These are phyloP conservation scores for Cutaneotrichosporon arboriforme DNA, from an alignment of 1,284 basidiomycete species.

Conservation along the genomic window DNA sequence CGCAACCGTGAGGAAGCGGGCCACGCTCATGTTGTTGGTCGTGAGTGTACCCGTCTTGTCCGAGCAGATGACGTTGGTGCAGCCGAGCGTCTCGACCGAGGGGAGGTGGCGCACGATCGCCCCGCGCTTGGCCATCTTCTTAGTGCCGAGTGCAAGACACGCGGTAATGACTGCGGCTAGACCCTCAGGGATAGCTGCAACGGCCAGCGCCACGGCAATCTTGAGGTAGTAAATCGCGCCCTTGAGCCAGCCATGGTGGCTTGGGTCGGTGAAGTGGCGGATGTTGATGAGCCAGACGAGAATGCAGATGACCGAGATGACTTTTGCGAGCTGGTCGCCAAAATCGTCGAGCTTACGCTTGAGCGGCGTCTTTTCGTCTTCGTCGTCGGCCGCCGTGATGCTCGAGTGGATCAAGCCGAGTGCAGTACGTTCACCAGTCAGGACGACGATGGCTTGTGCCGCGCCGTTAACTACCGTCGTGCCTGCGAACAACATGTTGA, in stretches of 20 bases:
- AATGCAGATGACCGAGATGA: slow-evolving; percentile 89
- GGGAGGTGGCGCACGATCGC: slow-evolving; percentile 92
- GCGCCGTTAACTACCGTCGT: slow-evolving; percentile 90
- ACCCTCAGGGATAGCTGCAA: slow-evolving; percentile 93
- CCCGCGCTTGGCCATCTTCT: slow-evolving; percentile 97
- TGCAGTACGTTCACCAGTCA: slow-evolving; percentile 77
- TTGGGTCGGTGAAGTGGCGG: slow-evolving; percentile 85
- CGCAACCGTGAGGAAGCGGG: slow-evolving; percentile 67
- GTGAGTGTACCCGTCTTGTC: slow-evolving; percentile 96
- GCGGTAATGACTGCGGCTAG: slow-evolving; percentile 93
- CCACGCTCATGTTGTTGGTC: slow-evolving; percentile 93
- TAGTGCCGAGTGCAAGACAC: slow-evolving; percentile 89
- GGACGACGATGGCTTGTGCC: slow-evolving; percentile 75
- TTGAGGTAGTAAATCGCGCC: slow-evolving; percentile 97
- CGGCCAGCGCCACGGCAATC: slow-evolving; percentile 91
- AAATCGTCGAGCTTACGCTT: slow-evolving; percentile 96
- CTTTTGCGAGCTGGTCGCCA: slow-evolving; percentile 90
- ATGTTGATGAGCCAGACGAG: slow-evolving; percentile 95
- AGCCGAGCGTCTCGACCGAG: slow-evolving; percentile 92
- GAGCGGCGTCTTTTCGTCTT: slow-evolving; percentile 83
- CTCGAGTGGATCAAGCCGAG: slow-evolving; percentile 94
- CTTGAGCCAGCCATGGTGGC: slow-evolving; percentile 79
- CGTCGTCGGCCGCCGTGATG: slow-evolving; percentile 53
- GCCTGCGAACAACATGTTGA: slow-evolving; percentile 88
- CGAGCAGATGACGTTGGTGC: slow-evolving; percentile 93